These are phyloP conservation scores for Cephalotrichum gorgonifer DNA, from an alignment of 2,329 filamentous ascomycete genomes.

Conservation along the genomic window DNA sequence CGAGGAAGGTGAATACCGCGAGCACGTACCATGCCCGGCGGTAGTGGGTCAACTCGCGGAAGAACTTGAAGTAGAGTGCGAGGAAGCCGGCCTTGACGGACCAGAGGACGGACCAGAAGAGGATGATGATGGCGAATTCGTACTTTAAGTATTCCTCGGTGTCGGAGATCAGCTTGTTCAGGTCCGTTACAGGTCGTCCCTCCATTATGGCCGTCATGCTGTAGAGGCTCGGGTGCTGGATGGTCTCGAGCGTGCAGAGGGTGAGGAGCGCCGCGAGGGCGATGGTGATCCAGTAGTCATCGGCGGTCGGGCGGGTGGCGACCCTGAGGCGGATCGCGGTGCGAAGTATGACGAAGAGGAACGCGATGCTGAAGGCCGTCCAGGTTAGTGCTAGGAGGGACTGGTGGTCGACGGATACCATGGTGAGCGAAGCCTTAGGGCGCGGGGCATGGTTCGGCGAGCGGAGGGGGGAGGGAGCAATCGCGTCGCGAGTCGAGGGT, in stretches of 20 bases:
- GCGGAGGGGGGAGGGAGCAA: too few species aligned
- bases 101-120: conserved; percentile 15
- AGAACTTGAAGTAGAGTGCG: conserved; percentile 11
- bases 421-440: background rate
- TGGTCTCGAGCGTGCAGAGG: conserved; percentile 11
- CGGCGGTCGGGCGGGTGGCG: conserved; percentile 10
- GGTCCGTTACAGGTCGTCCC: conserved; percentile 6
- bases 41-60: conserved; percentile 8
- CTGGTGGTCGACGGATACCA: conserved; percentile 9
- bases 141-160: conserved; percentile 8
- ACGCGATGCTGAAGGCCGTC: conserved; percentile 16
- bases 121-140: conserved; percentile 13
- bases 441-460: background rate
- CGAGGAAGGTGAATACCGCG: conserved; percentile 9
- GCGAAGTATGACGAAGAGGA: conserved; percentile 16
- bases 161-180: background rate
- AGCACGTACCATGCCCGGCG: conserved; percentile 12
- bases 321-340: conserved; percentile 15
- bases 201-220: conserved; percentile 10
- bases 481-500: background rate
- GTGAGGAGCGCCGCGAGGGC: conserved; percentile 15
- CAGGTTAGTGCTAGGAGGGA: conserved; percentile 17
- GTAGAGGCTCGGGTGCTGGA: conserved; percentile 11
- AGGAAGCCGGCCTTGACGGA: conserved; percentile 15
- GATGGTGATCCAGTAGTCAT: conserved; percentile 20